Evolutionary conservation across 805 yeast genomes (phyloP).

Genomic region (Nadsonia fulvescens): DNA sequence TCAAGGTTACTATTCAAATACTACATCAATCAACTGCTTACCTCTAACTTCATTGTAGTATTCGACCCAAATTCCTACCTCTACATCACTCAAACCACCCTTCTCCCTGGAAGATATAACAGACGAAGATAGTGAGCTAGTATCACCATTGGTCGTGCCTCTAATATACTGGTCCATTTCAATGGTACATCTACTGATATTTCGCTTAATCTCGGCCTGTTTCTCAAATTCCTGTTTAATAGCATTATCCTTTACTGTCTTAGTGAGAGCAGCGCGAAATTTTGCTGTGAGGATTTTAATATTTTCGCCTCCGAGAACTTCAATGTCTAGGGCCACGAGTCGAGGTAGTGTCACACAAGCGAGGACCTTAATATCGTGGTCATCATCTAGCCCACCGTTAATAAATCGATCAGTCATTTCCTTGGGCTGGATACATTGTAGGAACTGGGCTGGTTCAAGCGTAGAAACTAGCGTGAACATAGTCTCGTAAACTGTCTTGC

Average conservation of each 20-base stretch:
- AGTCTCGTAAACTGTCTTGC: slow-evolving; percentile 57
- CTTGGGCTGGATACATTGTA: slow-evolving; percentile 15
- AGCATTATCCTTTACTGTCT: slow-evolving; percentile 33
- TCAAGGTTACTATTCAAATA: too few relatives aligned
- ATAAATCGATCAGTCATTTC: slow-evolving; percentile 26
- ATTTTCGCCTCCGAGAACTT: slow-evolving; percentile 1
- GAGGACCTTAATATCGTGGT: slow-evolving; percentile 38
- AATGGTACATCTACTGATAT: slow-evolving; percentile 1
- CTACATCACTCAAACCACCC: too few relatives aligned
- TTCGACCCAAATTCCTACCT: too few relatives aligned
- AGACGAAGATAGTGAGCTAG: too few relatives aligned
- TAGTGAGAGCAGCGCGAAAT: slow-evolving; percentile 2
- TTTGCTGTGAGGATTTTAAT: slow-evolving; percentile 1
- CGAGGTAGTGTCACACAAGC: slow-evolving; percentile 25
- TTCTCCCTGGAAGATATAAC: too few relatives aligned
- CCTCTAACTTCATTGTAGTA: too few relatives aligned
- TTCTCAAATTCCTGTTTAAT: slow-evolving; percentile 53
- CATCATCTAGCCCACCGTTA: slow-evolving; percentile 41
- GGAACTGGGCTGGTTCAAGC: slow-evolving; percentile 12
- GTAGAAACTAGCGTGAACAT: slow-evolving; percentile 29
- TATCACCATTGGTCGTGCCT: too few relatives aligned
- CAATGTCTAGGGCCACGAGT: slow-evolving; percentile 1
- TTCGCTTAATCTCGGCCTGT: slow-evolving; percentile 23
- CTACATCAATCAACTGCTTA: too few relatives aligned
- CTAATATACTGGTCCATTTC: slow-evolving; percentile 1